Base-by-base conservation (phyloP, 2,329 filamentous ascomycete species). In the Parasarocladium wereldwijsianum region DNA sequence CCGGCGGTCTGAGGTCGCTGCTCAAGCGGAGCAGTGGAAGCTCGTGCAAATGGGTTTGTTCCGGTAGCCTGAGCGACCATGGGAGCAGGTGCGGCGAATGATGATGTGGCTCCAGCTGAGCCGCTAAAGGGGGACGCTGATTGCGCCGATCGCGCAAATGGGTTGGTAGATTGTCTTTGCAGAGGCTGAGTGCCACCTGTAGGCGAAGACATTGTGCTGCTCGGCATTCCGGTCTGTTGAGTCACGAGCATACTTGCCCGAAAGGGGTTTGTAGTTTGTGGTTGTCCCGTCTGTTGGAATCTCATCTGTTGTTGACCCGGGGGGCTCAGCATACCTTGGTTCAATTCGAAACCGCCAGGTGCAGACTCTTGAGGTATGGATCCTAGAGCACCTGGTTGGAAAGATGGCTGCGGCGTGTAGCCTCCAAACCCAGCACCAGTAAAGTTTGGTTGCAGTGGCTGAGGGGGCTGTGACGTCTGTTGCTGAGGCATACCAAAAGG, bases 401-500 rank as follows among this genome's bases (percentile, higher is more conserved):
- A 75, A 33, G 53, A 47, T 24, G 57, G 54, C 43, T 78, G 77
- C 1, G 80, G 72, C 4, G 76, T 72, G 47, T 83, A 93, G 3
- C 82, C 83, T 22, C 82, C 84, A 47, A 93, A 93, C 1, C 82
- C 83, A 34, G 79, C 75, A 2, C 82, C 84, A 0, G 83, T 62
- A 44, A 62, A 66, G 42, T 51, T 61, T 22, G 57, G 58, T 40
- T 62, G 64, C 26, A 62, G 41, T 34, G 54, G 56, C 20, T 57
- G 57, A 9, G 52, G 50, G 22, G 53, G 45, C 19, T 54, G 55
- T 40, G 54, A 60, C 26, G 48, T 49, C 32, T 51, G 47, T 32
- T 46, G 53, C 29, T 40, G 40, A n/a, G 36, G 32, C 27, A 34
- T 17, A 21, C n/a, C n/a, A n/a, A 21, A 21, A 8, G n/a, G 8